These are phyloP conservation scores for Hypoxylon sp. DNA, from an alignment of 2,329 filamentous ascomycete species.

Conservation along the genomic window DNA sequence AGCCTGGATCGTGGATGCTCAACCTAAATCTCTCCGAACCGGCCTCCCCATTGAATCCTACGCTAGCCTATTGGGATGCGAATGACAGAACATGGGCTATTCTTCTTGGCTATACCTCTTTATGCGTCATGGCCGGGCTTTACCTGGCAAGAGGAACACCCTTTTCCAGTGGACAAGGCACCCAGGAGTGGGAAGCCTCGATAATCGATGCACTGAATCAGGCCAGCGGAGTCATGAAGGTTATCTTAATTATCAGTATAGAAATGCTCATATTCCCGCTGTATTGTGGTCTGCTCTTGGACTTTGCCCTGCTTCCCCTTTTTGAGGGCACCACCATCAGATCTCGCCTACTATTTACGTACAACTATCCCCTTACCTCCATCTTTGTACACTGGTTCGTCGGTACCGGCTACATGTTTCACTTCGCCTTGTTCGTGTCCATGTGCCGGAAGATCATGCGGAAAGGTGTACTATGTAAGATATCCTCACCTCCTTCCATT, in stretches of 20 bases:
- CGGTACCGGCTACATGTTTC: conserved; percentile 99
- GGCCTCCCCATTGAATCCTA: conserved; percentile 57
- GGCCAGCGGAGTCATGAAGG: conserved; percentile 96
- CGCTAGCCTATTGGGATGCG: conserved; percentile 72
- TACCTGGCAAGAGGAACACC: conserved; percentile 80
- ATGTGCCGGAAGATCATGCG: conserved; percentile 99
- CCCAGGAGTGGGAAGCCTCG: conserved; percentile 75
- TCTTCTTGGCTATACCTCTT: conserved; percentile 79
- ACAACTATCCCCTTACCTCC: conserved; percentile 83
- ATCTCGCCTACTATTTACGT: conserved; percentile 80
- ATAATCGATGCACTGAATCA: conserved; percentile 87
- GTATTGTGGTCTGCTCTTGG: conserved; percentile 92
- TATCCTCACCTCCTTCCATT: not conserved
- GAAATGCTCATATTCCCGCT: conserved; percentile 98
- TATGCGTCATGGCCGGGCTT: conserved; percentile 76
- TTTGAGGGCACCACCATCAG: conserved; percentile 83
- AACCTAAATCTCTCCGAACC: conserved; percentile 58
- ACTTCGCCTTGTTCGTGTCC: conserved; percentile 96
- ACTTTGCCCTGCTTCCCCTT: conserved; percentile 85
- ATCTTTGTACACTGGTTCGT: conserved; percentile 99
- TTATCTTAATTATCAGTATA: conserved; percentile 97
- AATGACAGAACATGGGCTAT: conserved; percentile 76
- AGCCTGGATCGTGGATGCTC: conserved; percentile 67
- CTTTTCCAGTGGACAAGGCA: conserved; percentile 65
- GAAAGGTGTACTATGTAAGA: conserved; percentile 87